Conservation (phyloP, 1,284 basidiomycete species). For the Clitocybe nebularis region DNA sequence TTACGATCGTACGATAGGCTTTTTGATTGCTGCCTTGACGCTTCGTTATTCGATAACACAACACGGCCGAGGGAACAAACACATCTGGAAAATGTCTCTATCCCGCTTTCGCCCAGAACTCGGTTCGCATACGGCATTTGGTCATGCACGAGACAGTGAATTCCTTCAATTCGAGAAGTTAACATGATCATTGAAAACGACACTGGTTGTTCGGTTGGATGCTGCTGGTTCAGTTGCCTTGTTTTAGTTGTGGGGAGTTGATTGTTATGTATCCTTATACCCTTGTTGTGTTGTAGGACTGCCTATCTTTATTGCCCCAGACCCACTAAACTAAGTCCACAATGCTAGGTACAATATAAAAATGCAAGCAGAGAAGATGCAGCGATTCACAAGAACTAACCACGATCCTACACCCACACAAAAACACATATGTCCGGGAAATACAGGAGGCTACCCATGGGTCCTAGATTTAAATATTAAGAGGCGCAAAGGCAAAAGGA, state of each 20-base stretch:
- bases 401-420: neutral
- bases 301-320: neutral
- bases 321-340: neutral
- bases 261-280: neutral
- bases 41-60: slow-evolving; percentile 41
- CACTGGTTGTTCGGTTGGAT: neutral
- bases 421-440: neutral
- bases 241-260: neutral
- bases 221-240: neutral
- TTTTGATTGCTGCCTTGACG: slow-evolving; percentile 36
- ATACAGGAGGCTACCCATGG: neutral
- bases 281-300: neutral
- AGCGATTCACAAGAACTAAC: neutral
- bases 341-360: neutral
- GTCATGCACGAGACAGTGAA: slow-evolving; percentile 25
- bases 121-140: slow-evolving; percentile 1
- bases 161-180: slow-evolving; percentile 34
- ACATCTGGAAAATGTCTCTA: slow-evolving; percentile 48
- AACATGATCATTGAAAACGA: neutral
- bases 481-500: neutral
- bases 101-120: slow-evolving; percentile 42
- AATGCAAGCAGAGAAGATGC: neutral
- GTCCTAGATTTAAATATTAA: neutral
- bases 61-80: slow-evolving; percentile 41
- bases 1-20: slow-evolving; percentile 36